Conservation (phyloP, 2,329 filamentous ascomycete species). For the Pseudocercospora fuligena region DNA sequence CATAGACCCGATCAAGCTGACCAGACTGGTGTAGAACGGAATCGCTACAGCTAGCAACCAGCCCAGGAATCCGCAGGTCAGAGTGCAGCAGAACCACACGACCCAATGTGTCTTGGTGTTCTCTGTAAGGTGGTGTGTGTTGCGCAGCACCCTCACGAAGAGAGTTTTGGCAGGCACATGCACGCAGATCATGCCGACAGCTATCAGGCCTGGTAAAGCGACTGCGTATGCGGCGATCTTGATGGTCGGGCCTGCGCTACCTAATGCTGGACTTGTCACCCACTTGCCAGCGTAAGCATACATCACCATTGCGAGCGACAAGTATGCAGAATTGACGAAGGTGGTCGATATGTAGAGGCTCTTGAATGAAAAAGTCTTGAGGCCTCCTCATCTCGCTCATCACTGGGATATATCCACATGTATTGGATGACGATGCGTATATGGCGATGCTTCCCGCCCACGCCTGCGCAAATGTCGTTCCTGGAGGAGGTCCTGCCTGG, state of each 20-base stretch:
- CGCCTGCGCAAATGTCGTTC: constrained; percentile 20
- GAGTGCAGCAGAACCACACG: constrained; percentile 25
- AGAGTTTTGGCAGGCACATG: constrained; percentile 30
- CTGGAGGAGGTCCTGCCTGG: constrained; percentile 11
- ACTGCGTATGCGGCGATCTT: constrained; percentile 53
- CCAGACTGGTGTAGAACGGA: constrained; percentile 25
- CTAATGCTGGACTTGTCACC: constrained; percentile 53
- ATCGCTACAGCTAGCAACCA: constrained; percentile 27
- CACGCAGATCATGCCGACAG: constrained; percentile 29
- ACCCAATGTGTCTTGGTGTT: constrained; percentile 28
- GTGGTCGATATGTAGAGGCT: constrained; percentile 36
- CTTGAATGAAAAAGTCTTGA: constrained; percentile 38
- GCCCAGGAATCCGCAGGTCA: constrained; percentile 16
- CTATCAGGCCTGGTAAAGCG: constrained; percentile 26
- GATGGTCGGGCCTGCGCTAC: constrained; percentile 47
- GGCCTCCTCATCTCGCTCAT: constrained; percentile 46
- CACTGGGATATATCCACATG: constrained; percentile 44
- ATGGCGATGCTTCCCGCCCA: constrained; percentile 21
- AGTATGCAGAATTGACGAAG: constrained; percentile 35
- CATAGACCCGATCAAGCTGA: constrained; percentile 26
- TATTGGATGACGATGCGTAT: constrained; percentile 46
- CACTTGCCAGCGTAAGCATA: constrained; percentile 54
- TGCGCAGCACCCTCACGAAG: constrained; percentile 30
- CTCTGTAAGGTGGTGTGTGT: constrained; percentile 25
- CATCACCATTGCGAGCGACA: constrained; percentile 46